Base-by-base conservation (phyloP, 306 rosid species). In the Begonia peltatifolia region DNA sequence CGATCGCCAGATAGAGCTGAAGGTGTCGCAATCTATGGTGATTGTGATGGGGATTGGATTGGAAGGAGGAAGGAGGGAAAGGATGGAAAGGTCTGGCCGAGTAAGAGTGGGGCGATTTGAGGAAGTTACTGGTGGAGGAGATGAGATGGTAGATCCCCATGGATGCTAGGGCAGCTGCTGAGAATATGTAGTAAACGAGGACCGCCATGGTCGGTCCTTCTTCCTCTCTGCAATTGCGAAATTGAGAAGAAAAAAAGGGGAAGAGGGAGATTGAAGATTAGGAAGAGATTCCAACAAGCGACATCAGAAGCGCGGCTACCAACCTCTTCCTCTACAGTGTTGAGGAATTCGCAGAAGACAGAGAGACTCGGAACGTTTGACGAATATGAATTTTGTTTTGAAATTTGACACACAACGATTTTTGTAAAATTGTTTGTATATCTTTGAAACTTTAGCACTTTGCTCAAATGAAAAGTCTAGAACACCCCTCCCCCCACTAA, bases 71-170 rank as follows among this genome's bases (percentile, higher is more conserved):
- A 1, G 58, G 62, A 2, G 85, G 84, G 67, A 80, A 68, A 0
- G 85, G 83, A 65, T 85, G 94, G 79, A 65, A 79, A 64, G 93
- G 95, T 67, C 71, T 85, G 59, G 97, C 90, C 8, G 68, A 44
- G 74, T 80, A 90, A 46, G 84, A 42, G 61, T 73, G 82, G 0
- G 94, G 92, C 13, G 82, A 74, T 74, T 79, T 83, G 25, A 85
- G 78, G 72, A 68, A 76, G 70, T 54, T 68, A 36, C 76, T 63
- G n/a, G 72, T 83, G 52, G 76, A 54, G 58, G 63, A 60, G 49
- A 76, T 61, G 11, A 83, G 77, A 50, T 90, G 92, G 75, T 80
- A 81, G 9, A 90, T 65, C 14, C 99, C 99, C 7, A 85, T 58
- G 1, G 71, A 56, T 0, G 83, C 9, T 9, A 90, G 60, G 5